Conservation (phyloP, 2,329 filamentous ascomycete species). For the Domatiomyces globalis region DNA sequence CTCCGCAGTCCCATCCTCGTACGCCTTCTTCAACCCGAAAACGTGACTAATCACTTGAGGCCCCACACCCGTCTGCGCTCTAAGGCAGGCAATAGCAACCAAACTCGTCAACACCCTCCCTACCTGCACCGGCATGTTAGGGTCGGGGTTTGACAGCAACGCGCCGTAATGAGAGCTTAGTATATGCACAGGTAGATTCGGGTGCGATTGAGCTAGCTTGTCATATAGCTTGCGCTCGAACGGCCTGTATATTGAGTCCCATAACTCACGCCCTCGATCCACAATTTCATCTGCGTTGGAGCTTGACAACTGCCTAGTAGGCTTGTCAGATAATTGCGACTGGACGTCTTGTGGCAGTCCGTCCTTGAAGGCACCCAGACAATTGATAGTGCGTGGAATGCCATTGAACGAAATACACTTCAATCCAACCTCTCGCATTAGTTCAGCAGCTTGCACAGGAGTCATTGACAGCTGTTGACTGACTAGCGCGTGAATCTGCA, state of each 20-base stretch:
- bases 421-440: slow-evolving; percentile 32
- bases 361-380: slow-evolving; percentile 55
- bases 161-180: slow-evolving; percentile 59
- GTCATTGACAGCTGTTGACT: slow-evolving; percentile 26
- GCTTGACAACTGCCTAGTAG: slow-evolving; percentile 41
- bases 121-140: slow-evolving; percentile 38
- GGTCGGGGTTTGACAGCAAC: slow-evolving; percentile 54
- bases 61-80: slow-evolving; percentile 67
- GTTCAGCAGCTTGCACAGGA: slow-evolving; percentile 22
- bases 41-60: slow-evolving; percentile 72
- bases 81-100: slow-evolving; percentile 58
- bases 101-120: slow-evolving; percentile 60
- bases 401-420: slow-evolving; percentile 36
- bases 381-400: slow-evolving; percentile 73
- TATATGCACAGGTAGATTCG: slow-evolving; percentile 70
- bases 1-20: slow-evolving; percentile 49
- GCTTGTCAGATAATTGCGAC: slow-evolving; percentile 38
- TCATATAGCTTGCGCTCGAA: slow-evolving; percentile 57
- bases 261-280: slow-evolving; percentile 49
- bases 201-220: slow-evolving; percentile 61
- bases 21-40: slow-evolving; percentile 63
- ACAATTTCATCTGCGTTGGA: slow-evolving; percentile 43
- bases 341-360: slow-evolving; percentile 45
- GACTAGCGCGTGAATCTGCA: slow-evolving; percentile 45
- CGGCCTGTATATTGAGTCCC: slow-evolving; percentile 64